Evolutionary conservation across 179 eudicot genomes (phyloP), one percentile per base, ranked within the genome.

Genomic region (Gypsophila paniculata): DNA sequence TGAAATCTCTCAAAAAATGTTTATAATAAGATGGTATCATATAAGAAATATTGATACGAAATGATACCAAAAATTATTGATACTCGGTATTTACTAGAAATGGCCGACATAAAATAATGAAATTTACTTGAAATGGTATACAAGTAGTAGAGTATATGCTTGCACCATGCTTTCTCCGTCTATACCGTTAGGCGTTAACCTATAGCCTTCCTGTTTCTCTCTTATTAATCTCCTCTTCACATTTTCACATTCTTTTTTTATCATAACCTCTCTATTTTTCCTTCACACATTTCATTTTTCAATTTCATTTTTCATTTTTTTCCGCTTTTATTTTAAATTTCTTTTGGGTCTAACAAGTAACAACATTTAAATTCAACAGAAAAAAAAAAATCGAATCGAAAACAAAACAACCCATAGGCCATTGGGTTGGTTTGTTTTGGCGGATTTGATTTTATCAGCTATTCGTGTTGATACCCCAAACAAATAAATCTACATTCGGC

Each of bases 351-450:
- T 52, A 52, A 8, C 6, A 3, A 2, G 7, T 15, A 29, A 4
- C 34, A 29, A 29, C 34, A 8, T 26, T 39, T 67, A 76, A 71
- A 70, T 74, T 61, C 2, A 68, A 39, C 29, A 63, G 54, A 39
- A 68, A 32, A 32, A 1, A 74, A 70, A 48, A 29, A 29, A 29
- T 29, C 34, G 34, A 29, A 29, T 29, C 34, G 34, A 29, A 29
- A 29, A 29, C 18, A 70, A 70, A 49, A 23, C 57, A 14, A 61
- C 61, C 70, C 71, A 34, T 12, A 0, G n/a, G 8, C 8, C 55
- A 60, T 32, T 74, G 74, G 76, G 23, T 70, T 77, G 78, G 42
- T 80, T 67, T 76, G 70, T 65, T 77, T 77, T 52, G 65, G 52
- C 74, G 66, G 72, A 71, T 74, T 74, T 74, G 70, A 70, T n/a